phyloP scores from a whole-genome alignment of 1,284 basidiomycete species.

The Tylopilus sp. region DNA sequence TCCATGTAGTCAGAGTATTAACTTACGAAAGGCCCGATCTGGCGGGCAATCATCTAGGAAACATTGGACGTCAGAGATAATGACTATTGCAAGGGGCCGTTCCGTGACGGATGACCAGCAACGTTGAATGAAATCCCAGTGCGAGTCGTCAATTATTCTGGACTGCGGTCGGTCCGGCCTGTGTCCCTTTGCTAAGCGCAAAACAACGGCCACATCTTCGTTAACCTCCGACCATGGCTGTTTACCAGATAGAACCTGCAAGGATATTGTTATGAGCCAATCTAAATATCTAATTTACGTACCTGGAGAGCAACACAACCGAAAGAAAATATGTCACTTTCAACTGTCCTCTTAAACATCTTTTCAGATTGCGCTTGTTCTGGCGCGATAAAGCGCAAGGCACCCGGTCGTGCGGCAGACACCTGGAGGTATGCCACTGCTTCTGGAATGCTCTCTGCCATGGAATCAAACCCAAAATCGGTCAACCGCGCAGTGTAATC shows the following conservation, averaged over 20 bases:
- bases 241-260: slow-evolving; percentile 12
- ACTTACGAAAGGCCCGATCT: neutral
- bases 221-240: slow-evolving; percentile 9
- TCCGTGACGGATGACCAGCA: slow-evolving; percentile 21
- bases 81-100: slow-evolving; percentile 4
- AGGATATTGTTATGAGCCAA: neutral
- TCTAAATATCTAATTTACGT: neutral
- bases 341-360: neutral
- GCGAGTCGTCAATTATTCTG: slow-evolving; percentile 4
- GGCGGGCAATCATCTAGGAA: neutral
- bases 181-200: neutral
- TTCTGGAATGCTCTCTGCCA: neutral
- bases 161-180: slow-evolving; percentile 1
- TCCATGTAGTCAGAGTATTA: neutral
- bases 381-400: slow-evolving; percentile 13
- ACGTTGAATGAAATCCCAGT: slow-evolving; percentile 24
- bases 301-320: slow-evolving; percentile 9
- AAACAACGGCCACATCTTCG: neutral
- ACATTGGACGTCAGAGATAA: neutral
- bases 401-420: slow-evolving; percentile 10
- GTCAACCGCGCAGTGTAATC: neutral
- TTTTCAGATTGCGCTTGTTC: neutral
- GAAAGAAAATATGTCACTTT: slow-evolving; percentile 10
- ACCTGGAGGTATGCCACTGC: slow-evolving; percentile 10
- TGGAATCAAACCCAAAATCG: slow-evolving; percentile 2